A percentile compares a stretch with the other conserved stretches of the same genome.
These are phyloP conservation scores for Magnolia changhungtana DNA, from an alignment of 164 flowering plant genomes.

Conservation along the genomic window DNA sequence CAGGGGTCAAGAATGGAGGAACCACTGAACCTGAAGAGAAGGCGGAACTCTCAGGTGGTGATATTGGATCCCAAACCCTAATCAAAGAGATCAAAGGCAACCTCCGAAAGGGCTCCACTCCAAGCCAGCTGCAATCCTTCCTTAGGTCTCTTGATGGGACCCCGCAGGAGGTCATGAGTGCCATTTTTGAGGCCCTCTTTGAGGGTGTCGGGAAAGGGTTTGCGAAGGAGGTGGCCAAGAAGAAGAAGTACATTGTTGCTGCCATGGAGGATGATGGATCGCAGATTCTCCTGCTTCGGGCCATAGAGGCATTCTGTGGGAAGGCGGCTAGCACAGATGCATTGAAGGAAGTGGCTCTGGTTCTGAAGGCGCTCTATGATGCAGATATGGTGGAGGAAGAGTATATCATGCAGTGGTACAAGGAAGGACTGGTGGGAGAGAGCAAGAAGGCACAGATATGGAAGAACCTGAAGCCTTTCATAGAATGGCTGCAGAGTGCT, in stretches of 20 bases:
- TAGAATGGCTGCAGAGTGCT: slow-evolving; percentile 77
- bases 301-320: slow-evolving; percentile 45
- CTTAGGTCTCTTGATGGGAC: slow-evolving; percentile 36
- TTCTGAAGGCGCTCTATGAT: slow-evolving; percentile 61
- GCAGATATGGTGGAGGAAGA: slow-evolving; percentile 65
- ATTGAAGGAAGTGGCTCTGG: slow-evolving; percentile 57
- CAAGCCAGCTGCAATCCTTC: slow-evolving; percentile 31
- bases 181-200: slow-evolving; percentile 53
- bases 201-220: slow-evolving; percentile 57
- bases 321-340: slow-evolving; percentile 38
- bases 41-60: slow-evolving; percentile 9
- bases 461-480: slow-evolving; percentile 63
- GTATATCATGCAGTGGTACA: slow-evolving; percentile 48
- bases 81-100: slow-evolving; percentile 31
- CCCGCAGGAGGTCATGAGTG: slow-evolving; percentile 38
- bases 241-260: slow-evolving; percentile 40
- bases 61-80: slow-evolving; percentile 20
- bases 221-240: slow-evolving; percentile 53
- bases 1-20: slow-evolving; percentile 4
- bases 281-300: slow-evolving; percentile 39
- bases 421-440: slow-evolving; percentile 38
- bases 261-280: slow-evolving; percentile 44
- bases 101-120: slow-evolving; percentile 42
- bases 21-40: slow-evolving; percentile 20
- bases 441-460: slow-evolving; percentile 42